Conservation (phyloP, 2,329 filamentous ascomycete genomes). For the Clonostachys rhizophaga region DNA sequence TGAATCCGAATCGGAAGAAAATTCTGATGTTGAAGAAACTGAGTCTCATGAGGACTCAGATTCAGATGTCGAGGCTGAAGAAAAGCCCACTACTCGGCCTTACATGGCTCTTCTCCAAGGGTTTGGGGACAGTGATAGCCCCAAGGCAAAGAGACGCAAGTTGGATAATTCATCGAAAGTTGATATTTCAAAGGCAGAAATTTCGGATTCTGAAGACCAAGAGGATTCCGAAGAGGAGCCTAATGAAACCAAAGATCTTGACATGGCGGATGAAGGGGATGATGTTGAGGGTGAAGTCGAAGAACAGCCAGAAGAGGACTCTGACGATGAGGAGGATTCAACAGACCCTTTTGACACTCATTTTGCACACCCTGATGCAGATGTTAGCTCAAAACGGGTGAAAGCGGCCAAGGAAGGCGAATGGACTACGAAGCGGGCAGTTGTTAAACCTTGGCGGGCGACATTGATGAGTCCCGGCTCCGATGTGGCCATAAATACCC, state of each 20-base stretch:
- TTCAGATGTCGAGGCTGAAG: constrained; percentile 27
- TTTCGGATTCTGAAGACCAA: constrained; percentile 7
- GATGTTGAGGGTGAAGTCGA: constrained; percentile 9
- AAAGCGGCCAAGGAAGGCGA: constrained; percentile 41
- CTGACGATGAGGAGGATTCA: constrained; percentile 46
- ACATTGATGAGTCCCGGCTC: constrained; percentile 40
- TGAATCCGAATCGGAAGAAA: constrained; percentile 6
- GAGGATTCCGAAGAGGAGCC: constrained; percentile 30
- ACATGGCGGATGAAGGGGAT: constrained; percentile 14
- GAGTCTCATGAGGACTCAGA: constrained; percentile 10
- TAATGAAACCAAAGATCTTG: constrained; percentile 36
- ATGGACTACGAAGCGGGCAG: constrained; percentile 44
- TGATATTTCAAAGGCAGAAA: constrained; percentile 2
- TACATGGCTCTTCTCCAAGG: constrained; percentile 55
- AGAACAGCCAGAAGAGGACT: constrained; percentile 25
- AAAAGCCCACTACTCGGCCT: constrained; percentile 37
- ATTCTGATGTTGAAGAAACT: constrained; percentile 10
- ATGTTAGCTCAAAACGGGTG: constrained; percentile 49
- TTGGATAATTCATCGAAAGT: constrained; percentile 25
- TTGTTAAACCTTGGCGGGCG: constrained; percentile 40
- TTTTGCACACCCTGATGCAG: constrained; percentile 65
- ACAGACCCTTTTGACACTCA: constrained; percentile 77
- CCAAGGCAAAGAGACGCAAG: constrained; percentile 53
- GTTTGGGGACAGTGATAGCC: constrained; percentile 38
- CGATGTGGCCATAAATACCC: constrained; percentile 20